Evolutionary conservation across 768 basidiomycete species (phyloP).

Genomic region (Tulasnella sp.): DNA sequence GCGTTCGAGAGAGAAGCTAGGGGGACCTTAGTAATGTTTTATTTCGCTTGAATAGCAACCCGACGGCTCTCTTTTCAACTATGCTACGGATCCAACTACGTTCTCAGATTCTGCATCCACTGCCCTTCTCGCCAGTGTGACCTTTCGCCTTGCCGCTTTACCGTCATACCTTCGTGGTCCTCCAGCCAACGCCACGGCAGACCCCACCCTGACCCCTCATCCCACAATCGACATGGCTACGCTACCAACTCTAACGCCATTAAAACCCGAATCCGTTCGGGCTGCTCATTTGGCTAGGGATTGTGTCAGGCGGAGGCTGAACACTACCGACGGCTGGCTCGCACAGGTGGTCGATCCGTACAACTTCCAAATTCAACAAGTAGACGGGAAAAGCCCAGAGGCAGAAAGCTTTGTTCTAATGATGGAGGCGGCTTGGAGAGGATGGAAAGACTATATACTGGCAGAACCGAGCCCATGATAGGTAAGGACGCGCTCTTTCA

Average conservation of each 20-base stretch:
- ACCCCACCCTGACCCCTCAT: neutral
- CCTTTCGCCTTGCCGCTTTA: conserved; percentile 56
- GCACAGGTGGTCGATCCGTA: conserved; percentile 70
- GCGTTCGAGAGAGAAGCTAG: conserved; percentile 20
- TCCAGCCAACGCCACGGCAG: conserved; percentile 15
- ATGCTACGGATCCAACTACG: conserved; percentile 48
- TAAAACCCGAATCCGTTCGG: neutral
- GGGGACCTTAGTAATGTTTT: conserved; percentile 29
- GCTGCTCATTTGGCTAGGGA: conserved; percentile 27
- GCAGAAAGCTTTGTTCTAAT: conserved; percentile 60
- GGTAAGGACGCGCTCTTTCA: neutral
- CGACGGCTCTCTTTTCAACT: conserved; percentile 52
- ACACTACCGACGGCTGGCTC: conserved; percentile 45
- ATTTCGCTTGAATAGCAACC: conserved; percentile 11
- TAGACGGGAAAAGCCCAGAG: conserved; percentile 57
- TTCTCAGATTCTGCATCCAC: conserved; percentile 71
- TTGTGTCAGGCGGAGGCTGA: neutral
- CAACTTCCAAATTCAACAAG: conserved; percentile 34
- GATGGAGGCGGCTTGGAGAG: conserved; percentile 17
- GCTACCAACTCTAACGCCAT: neutral
- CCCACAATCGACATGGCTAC: conserved; percentile 6
- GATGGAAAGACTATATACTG: neutral
- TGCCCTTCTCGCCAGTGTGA: conserved; percentile 64
- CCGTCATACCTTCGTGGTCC: conserved; percentile 18
- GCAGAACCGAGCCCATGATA: neutral